These are phyloP conservation scores for Umbelopsis ramanniana DNA, from an alignment of 192 early-diverging fungal species.

Conservation along the genomic window DNA sequence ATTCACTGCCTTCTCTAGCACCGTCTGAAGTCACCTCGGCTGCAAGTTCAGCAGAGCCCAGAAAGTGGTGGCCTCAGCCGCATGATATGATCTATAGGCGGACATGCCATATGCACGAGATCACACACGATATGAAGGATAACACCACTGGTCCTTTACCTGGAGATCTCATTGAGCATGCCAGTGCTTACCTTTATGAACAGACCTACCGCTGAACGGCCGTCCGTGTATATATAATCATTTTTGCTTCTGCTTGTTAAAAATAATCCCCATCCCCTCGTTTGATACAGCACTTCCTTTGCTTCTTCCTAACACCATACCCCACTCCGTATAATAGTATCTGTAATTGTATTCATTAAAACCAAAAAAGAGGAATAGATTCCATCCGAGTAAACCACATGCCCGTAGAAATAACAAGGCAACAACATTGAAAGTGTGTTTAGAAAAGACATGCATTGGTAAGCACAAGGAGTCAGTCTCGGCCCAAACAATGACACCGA, in stretches of 20 bases:
- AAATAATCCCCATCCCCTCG: too few relatives aligned
- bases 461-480: background rate
- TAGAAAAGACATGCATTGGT: background rate
- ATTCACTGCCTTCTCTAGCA: background rate
- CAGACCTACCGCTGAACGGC: background rate
- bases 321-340: too few relatives aligned
- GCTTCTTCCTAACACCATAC: too few relatives aligned
- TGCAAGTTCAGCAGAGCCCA: background rate
- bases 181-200: conserved; percentile 4
- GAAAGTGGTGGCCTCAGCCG: conserved; percentile 11
- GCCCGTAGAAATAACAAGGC: too few relatives aligned
- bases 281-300: too few relatives aligned
- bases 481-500: background rate
- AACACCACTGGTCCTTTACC: conserved; percentile 7
- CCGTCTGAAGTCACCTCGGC: background rate
- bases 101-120: conserved; percentile 11
- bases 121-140: conserved; percentile 12
- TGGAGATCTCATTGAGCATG: conserved; percentile 7
- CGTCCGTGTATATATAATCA: background rate
- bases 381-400: too few relatives aligned
- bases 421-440: too few relatives aligned
- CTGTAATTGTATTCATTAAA: too few relatives aligned
- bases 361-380: too few relatives aligned
- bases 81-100: conserved; percentile 5
- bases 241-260: too few relatives aligned